Conservation (phyloP, 164 flowering plant species). For the Vitis cinerea region DNA sequence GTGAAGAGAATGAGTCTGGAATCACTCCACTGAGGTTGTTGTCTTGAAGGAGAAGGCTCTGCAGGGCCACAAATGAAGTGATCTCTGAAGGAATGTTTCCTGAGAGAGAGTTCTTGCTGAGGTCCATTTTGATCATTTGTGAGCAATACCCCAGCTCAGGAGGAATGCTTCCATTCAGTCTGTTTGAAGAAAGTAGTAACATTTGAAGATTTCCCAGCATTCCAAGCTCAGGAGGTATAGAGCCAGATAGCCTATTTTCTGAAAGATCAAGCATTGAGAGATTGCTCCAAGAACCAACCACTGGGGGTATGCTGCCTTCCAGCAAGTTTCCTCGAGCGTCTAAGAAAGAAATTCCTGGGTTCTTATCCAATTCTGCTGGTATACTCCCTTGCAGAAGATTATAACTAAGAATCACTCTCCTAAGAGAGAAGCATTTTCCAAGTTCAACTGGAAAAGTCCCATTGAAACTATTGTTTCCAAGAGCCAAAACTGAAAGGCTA, state of each 20-base stretch:
- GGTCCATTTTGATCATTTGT: constrained; percentile 20
- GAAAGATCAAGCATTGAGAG: constrained; percentile 32
- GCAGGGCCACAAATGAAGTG: constrained; percentile 8
- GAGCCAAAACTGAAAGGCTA: constrained; percentile 13
- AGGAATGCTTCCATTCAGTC: constrained; percentile 30
- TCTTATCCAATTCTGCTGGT: constrained; percentile 7
- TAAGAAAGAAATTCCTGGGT: constrained; percentile 10
- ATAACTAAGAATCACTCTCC: constrained; percentile 19
- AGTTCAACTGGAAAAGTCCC: constrained; percentile 20
- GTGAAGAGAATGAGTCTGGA: constrained; percentile 24
- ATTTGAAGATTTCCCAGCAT: constrained; percentile 25
- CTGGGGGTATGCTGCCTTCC: constrained; percentile 23
- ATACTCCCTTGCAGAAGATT: constrained; percentile 18
- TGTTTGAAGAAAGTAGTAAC: constrained; percentile 24
- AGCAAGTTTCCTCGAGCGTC: constrained; percentile 23
- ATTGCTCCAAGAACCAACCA: constrained; percentile 28
- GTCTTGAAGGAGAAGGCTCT: constrained; percentile 28
- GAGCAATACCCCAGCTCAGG: constrained; percentile 18
- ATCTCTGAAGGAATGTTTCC: constrained; percentile 23
- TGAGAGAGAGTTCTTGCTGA: constrained; percentile 17
- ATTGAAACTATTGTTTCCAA: constrained; percentile 15
- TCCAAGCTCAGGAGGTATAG: constrained; percentile 29
- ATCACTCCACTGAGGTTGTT: constrained; percentile 24
- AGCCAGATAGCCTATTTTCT: constrained; percentile 13
- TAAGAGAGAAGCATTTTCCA: constrained; percentile 20